Evolutionary conservation across 2,329 filamentous ascomycete genomes (phyloP).

Genomic region (Aspergillus eucalypticola): DNA sequence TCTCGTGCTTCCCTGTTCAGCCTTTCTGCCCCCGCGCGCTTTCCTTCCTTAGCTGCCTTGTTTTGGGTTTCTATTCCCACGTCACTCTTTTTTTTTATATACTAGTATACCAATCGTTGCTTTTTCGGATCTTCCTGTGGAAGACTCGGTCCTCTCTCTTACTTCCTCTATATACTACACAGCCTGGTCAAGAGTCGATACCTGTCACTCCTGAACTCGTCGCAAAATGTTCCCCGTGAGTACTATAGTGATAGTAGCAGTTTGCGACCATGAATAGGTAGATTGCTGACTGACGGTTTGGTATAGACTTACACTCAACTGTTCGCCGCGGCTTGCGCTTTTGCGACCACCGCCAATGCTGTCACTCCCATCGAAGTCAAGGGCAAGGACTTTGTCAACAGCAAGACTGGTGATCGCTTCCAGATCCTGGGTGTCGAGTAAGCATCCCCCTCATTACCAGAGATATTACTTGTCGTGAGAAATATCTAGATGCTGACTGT

Average conservation of each 20-base stretch:
- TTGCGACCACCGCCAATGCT: constrained; percentile 51
- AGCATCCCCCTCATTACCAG: constrained; percentile 21
- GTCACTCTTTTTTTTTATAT: constrained; percentile 15
- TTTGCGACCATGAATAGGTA: not conserved
- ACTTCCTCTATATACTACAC: not conserved
- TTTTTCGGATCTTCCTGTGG: constrained; percentile 18
- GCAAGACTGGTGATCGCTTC: constrained; percentile 58
- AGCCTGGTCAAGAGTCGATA: not conserved
- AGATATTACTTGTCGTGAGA: constrained; percentile 3
- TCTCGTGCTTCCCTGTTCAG: constrained; percentile 11
- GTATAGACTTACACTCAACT: constrained; percentile 35
- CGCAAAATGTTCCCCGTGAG: constrained; percentile 28
- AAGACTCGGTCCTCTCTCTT: constrained; percentile 22
- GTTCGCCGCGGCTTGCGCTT: constrained; percentile 43
- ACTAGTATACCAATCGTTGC: not conserved
- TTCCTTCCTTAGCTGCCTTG: constrained; percentile 18
- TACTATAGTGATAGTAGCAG: not conserved
- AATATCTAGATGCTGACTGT: constrained; percentile 21
- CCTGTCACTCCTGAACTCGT: not conserved
- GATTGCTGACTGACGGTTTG: not conserved
- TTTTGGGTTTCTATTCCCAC: constrained; percentile 23
- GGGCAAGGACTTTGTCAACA: constrained; percentile 64
- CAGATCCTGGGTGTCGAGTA: constrained; percentile 64
- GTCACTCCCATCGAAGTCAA: constrained; percentile 59
- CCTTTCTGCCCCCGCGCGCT: constrained; percentile 2